Evolutionary conservation across 495 filamentous ascomycete species (phyloP), one percentile per base, ranked within the genome.

Genomic region (Penicillium coprophilum): DNA sequence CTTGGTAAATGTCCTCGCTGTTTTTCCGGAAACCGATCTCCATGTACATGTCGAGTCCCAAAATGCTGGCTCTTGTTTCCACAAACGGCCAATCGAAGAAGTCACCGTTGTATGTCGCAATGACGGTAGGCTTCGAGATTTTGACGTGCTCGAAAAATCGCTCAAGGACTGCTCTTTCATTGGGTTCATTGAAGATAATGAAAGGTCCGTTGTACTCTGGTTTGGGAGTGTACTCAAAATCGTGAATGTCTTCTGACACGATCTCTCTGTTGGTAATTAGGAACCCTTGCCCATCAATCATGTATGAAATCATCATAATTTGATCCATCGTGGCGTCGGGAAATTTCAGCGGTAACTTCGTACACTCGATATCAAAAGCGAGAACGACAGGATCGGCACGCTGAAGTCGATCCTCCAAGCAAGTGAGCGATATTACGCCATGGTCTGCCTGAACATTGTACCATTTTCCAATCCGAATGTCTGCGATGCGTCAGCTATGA

Each of bases 31-130:
- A 99, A 4, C 94, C 94, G 62, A 96, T 97, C 68, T 99, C 95
- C 57, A 83, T 88, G 70, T 97, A 99, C 94, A 99, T 96, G 70
- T 99, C 94, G 66, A 99, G 96, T n/a, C 94, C 94, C 45, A 92
- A 84, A 34, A 95, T 80, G 67, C 91, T 94, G 13, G 94, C 91
- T 69, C 94, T 82, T 19, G 95, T 82, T 75, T 99, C 94, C 15
- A 99, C 92, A 63, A 94, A 99, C 0, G 95, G 94, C 94, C 94
- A 99, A 84, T 99, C 94, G 84, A 99, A 99, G 63, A 97, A 99
- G 80, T 99, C 94, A 71, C 94, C 94, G 88, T 99, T 99, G 79
- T 99, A 99, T 4, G 95, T 97, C 15, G 92, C 94, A 66, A 99
- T 97, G 15, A 99, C 92, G 0, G 92, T 97, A 2, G 94, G 94